These are phyloP conservation scores for Capronia coronata DNA, from an alignment of 2,329 filamentous ascomycete genomes.

Conservation along the genomic window DNA sequence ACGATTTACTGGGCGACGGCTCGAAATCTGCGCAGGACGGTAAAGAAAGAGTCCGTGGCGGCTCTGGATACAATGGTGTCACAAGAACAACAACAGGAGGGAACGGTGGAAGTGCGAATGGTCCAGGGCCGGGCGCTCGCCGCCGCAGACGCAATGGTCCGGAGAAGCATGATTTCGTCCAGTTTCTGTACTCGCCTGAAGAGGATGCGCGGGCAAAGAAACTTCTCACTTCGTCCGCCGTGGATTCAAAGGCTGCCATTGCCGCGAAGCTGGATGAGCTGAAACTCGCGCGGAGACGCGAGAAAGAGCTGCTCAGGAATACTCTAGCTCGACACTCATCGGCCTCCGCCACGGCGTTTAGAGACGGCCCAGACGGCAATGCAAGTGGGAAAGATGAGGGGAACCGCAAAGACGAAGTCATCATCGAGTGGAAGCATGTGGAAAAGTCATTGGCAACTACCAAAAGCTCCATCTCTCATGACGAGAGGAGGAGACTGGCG, in stretches of 20 bases:
- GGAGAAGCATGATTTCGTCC: conserved; percentile 57
- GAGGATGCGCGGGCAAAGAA: conserved; percentile 47
- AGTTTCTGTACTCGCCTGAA: conserved; percentile 69
- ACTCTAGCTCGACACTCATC: conserved; percentile 7
- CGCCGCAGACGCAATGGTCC: conserved; percentile 28
- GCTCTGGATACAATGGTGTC: too few relatives aligned
- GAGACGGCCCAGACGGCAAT: background rate
- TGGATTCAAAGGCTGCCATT: conserved; percentile 74
- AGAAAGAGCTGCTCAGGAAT: conserved; percentile 20
- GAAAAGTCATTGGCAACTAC: conserved; percentile 69
- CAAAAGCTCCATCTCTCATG: conserved; percentile 70
- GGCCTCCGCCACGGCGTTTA: background rate
- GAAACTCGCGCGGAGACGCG: conserved; percentile 55
- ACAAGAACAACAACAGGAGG: too few relatives aligned
- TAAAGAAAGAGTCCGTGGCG: too few relatives aligned
- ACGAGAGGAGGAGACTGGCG: conserved; percentile 67
- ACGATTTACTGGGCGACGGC: conserved; percentile 72
- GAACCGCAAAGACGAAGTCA: conserved; percentile 54
- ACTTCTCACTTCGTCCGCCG: conserved; percentile 45
- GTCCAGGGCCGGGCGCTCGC: conserved; percentile 30
- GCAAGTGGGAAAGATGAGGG: conserved; percentile 13
- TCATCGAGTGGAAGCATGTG: conserved; percentile 79
- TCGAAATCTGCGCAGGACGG: too few relatives aligned
- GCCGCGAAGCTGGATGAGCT: conserved; percentile 75
- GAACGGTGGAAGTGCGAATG: conserved; percentile 26